A percentile compares a stretch with the other conserved stretches of the same genome.
These are phyloP conservation scores for Closterium sp. DNA, from an alignment of 139 green algal genomes.

Conservation along the genomic window DNA sequence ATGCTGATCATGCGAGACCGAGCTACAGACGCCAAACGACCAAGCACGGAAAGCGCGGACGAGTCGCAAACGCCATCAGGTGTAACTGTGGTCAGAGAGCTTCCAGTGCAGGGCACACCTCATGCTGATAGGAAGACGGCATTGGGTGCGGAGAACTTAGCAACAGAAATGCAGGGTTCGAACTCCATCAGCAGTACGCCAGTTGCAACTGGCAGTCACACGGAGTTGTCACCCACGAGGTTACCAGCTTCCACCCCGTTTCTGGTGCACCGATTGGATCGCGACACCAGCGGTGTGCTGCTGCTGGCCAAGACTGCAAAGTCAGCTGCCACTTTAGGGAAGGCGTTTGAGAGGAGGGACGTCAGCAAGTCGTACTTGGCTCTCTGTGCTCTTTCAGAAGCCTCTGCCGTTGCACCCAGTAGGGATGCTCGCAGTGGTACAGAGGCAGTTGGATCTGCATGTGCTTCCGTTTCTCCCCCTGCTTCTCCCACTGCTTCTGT, in stretches of 20 bases:
- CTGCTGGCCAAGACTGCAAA: constrained; percentile 27
- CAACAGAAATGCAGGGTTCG: neutral
- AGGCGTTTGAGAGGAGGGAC: constrained; percentile 19
- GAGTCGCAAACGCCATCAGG: neutral
- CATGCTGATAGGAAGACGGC: neutral
- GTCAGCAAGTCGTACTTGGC: constrained; percentile 34
- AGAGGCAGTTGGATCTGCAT: neutral
- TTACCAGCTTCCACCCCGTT: neutral
- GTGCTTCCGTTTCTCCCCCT: neutral
- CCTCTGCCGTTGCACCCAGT: neutral
- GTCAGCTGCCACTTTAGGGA: neutral
- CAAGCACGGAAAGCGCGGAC: neutral
- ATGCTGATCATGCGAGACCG: neutral
- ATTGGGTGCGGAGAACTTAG: neutral
- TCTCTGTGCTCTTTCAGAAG: neutral
- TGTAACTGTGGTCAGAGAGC: neutral
- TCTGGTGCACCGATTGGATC: constrained; percentile 36
- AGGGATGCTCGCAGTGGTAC: neutral
- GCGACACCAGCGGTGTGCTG: constrained; percentile 41
- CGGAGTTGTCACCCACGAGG: neutral
- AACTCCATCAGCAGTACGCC: neutral
- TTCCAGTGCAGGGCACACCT: neutral
- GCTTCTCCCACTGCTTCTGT: neutral
- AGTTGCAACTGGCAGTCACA: neutral
- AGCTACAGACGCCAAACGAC: neutral